These are phyloP conservation scores for Sphenostylis stenocarpa DNA, from an alignment of 306 rosid species.

Conservation along the genomic window DNA sequence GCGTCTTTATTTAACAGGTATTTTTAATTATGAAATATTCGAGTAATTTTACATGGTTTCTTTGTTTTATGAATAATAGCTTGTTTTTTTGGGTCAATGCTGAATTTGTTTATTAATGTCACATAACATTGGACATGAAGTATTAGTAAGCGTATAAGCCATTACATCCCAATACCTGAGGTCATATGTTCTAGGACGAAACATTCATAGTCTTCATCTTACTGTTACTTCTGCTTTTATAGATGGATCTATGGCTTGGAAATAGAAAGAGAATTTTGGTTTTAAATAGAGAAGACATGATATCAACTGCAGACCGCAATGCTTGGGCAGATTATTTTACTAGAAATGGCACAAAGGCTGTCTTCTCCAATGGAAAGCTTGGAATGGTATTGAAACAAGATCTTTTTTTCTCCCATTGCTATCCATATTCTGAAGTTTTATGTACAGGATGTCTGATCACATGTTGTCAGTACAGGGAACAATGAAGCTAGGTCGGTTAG, in stretches of 20 bases:
- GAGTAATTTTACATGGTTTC: background rate
- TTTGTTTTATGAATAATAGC: background rate
- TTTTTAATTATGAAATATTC: background rate
- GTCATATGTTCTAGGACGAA: background rate
- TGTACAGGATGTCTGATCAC: conserved; percentile 29
- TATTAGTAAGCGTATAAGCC: background rate
- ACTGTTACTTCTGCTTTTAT: conserved; percentile 30
- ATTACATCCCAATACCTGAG: background rate
- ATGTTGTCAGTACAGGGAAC: conserved; percentile 63
- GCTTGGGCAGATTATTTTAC: conserved; percentile 90
- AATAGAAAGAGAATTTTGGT: conserved; percentile 88
- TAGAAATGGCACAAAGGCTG: conserved; percentile 67
- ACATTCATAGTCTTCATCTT: conserved; percentile 19
- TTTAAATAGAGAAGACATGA: conserved; percentile 97
- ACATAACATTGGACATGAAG: conserved; percentile 11
- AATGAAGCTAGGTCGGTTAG: conserved; percentile 80
- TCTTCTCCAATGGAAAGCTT: conserved; percentile 85
- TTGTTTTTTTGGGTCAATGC: background rate
- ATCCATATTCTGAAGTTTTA: conserved; percentile 28
- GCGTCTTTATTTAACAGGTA: conserved; percentile 20
- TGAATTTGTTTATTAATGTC: background rate
- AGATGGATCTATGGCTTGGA: conserved; percentile 94
- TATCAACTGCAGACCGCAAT: conserved; percentile 80
- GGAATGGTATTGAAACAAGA: conserved; percentile 69
- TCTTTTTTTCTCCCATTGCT: conserved; percentile 6